Percentiles rank a stretch among this genome's conserved stretches.
These are phyloP conservation scores for Fimicolochytrium jonesii DNA, from an alignment of 192 early-diverging fungal genomes.

Conservation along the genomic window DNA sequence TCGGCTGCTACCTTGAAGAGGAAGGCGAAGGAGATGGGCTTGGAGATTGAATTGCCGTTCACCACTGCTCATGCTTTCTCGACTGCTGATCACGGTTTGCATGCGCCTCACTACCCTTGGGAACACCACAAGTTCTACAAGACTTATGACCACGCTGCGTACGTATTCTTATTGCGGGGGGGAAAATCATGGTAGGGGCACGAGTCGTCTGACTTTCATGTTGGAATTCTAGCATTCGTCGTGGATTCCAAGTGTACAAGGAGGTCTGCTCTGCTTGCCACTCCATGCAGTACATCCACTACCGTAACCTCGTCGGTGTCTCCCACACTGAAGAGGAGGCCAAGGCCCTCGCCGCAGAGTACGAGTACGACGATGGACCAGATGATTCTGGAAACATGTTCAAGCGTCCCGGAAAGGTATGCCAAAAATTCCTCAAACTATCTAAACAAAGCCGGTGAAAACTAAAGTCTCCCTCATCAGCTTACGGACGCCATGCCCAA, in stretches of 20 bases:
- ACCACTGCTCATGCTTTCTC: conserved; percentile 57
- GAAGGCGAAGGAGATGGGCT: conserved; percentile 34
- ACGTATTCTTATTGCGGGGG: conserved; percentile 24
- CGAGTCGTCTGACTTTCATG: not conserved
- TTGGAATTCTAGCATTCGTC: conserved; percentile 70
- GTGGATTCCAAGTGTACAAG: conserved; percentile 98
- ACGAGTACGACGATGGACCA: conserved; percentile 89
- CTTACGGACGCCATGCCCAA: conserved; percentile 84
- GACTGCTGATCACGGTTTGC: conserved; percentile 88
- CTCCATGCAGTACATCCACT: conserved; percentile 89
- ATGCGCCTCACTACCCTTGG: conserved; percentile 86
- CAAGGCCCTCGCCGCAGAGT: conserved; percentile 89
- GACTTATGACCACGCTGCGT: conserved; percentile 92
- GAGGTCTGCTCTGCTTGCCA: conserved; percentile 98
- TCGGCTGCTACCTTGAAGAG: conserved; percentile 1
- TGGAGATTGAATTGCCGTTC: conserved; percentile 27
- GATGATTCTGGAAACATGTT: conserved; percentile 91
- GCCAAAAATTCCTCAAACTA: too few relatives aligned
- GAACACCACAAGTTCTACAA: conserved; percentile 73
- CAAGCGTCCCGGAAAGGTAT: conserved; percentile 81
- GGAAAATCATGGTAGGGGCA: not conserved
- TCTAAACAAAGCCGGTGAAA: too few relatives aligned
- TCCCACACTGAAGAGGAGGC: conserved; percentile 89
- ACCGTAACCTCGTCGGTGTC: conserved; percentile 94
- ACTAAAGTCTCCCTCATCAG: too few relatives aligned